Conservation (phyloP, 352 stramenopile genomes). For the Phytophthora capsici region DNA sequence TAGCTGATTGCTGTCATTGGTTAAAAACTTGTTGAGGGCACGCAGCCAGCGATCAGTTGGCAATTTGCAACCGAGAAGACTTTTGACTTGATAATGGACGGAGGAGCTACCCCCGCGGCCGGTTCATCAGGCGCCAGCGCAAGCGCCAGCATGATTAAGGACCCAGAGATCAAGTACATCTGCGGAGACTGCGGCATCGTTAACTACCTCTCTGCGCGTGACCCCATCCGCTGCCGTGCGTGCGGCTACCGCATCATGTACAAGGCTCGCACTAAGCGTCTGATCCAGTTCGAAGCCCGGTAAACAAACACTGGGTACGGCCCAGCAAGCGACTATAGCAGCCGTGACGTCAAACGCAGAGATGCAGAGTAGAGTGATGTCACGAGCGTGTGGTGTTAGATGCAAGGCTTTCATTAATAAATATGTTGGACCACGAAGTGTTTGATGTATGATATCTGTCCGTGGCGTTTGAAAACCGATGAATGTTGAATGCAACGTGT, state of each 20-base stretch:
- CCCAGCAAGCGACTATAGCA: constrained; percentile 12
- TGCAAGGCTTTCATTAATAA: constrained; percentile 38
- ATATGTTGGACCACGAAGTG: constrained; percentile 31
- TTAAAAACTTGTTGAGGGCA: constrained; percentile 10
- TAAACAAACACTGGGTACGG: constrained; percentile 43
- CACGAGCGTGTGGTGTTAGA: constrained; percentile 16
- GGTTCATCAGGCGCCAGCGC: constrained; percentile 53
- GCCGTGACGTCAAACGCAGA: not conserved
- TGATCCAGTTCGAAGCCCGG: constrained; percentile 92
- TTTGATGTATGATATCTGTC: not conserved
- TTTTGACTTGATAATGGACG: constrained; percentile 65
- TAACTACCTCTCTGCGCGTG: constrained; percentile 95
- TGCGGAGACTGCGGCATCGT: constrained; percentile 96
- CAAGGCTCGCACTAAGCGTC: constrained; percentile 96
- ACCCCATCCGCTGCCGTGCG: constrained; percentile 95
- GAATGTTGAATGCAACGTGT: constrained; percentile 21
- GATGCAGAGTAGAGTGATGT: not conserved
- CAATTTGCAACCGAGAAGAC: constrained; percentile 19
- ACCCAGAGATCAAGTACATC: constrained; percentile 96
- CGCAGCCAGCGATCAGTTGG: constrained; percentile 34
- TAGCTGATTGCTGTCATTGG: constrained; percentile 1
- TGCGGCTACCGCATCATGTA: constrained; percentile 99
- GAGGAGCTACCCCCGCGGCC: constrained; percentile 76
- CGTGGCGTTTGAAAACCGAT: not conserved
- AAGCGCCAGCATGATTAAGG: constrained; percentile 68